Conservation (phyloP, 108 stramenopile species). For the Aurantiochytrium sp. region DNA sequence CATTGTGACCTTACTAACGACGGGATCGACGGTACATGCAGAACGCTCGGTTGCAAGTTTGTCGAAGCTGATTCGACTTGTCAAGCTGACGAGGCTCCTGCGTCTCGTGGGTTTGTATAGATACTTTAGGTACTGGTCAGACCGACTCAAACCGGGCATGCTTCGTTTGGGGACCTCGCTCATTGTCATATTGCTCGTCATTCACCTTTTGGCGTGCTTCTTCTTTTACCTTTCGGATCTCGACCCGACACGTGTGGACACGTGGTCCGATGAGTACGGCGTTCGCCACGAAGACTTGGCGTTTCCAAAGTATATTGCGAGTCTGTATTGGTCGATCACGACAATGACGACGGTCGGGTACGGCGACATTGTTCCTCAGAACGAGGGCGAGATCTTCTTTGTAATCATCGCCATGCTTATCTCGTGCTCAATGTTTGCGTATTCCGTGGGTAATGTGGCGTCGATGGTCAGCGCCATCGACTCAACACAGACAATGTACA, state of each 20-base stretch:
- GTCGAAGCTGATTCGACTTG: not conserved
- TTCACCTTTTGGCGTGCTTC: not conserved
- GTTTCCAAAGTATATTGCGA: not conserved
- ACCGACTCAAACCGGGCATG: not conserved
- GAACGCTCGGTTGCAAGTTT: not conserved
- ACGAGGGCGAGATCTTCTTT: not conserved
- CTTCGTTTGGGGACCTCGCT: not conserved
- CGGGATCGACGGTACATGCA: too few species aligned
- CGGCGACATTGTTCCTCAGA: conserved; percentile 20
- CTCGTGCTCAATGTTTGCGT: conserved; percentile 21
- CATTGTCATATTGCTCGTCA: not conserved
- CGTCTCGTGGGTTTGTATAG: not conserved
- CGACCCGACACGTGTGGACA: not conserved
- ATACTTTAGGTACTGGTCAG: not conserved
- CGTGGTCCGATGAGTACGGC: not conserved
- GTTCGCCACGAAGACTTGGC: not conserved
- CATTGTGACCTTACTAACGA: not conserved
- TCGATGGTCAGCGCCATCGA: not conserved
- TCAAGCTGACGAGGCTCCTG: not conserved
- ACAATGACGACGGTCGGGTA: conserved; percentile 32
- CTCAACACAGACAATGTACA: not conserved
- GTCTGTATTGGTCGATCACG: conserved; percentile 30
- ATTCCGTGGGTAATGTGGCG: conserved; percentile 10
- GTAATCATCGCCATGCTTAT: conserved; percentile 18
- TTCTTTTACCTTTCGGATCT: not conserved